A percentile compares a stretch with the other conserved stretches of the same genome.
Evolutionary conservation across 2,329 filamentous ascomycete species (phyloP).

Genomic region (Pezicula neosporulosa): DNA sequence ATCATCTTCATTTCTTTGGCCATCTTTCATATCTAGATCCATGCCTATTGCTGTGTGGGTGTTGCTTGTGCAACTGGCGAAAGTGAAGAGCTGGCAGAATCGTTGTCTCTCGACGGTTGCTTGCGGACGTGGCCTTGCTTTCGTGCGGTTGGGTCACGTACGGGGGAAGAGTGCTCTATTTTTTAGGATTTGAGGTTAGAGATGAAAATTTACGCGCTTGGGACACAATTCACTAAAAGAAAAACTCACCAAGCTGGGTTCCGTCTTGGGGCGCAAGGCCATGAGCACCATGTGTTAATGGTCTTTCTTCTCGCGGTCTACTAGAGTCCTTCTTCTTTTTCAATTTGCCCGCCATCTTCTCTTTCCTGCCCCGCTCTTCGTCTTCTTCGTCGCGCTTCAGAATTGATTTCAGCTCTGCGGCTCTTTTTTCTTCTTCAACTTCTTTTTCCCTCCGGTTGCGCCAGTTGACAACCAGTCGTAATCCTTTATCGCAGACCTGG

Average conservation of each 20-base stretch:
- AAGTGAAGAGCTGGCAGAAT: slow-evolving; percentile 56
- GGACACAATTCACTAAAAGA: neutral
- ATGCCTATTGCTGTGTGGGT: slow-evolving; percentile 37
- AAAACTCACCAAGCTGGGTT: slow-evolving; percentile 49
- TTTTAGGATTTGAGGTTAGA: neutral
- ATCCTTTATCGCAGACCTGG: slow-evolving; percentile 66
- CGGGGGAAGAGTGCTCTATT: slow-evolving; percentile 17
- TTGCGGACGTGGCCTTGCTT: slow-evolving; percentile 12
- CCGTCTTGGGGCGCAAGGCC: slow-evolving; percentile 62
- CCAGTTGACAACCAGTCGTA: slow-evolving; percentile 59
- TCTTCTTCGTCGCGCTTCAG: slow-evolving; percentile 40
- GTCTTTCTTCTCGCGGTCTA: slow-evolving; percentile 55
- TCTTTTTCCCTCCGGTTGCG: slow-evolving; percentile 61
- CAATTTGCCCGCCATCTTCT: slow-evolving; percentile 49
- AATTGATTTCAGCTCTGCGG: slow-evolving; percentile 38
- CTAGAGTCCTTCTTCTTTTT: slow-evolving; percentile 77
- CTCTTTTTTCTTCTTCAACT: slow-evolving; percentile 38
- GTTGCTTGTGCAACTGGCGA: slow-evolving; percentile 52
- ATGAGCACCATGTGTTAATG: slow-evolving; percentile 59
- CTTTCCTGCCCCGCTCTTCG: slow-evolving; percentile 44
- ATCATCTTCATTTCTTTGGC: slow-evolving; percentile 41
- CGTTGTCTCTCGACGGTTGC: slow-evolving; percentile 30
- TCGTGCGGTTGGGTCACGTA: slow-evolving; percentile 15
- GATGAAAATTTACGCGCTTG: too few species aligned
- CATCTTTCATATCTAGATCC: slow-evolving; percentile 54